Evolutionary conservation across 2,329 filamentous ascomycete species (phyloP), one percentile per base, ranked within the genome.

Genomic region (Botrytis aclada): DNA sequence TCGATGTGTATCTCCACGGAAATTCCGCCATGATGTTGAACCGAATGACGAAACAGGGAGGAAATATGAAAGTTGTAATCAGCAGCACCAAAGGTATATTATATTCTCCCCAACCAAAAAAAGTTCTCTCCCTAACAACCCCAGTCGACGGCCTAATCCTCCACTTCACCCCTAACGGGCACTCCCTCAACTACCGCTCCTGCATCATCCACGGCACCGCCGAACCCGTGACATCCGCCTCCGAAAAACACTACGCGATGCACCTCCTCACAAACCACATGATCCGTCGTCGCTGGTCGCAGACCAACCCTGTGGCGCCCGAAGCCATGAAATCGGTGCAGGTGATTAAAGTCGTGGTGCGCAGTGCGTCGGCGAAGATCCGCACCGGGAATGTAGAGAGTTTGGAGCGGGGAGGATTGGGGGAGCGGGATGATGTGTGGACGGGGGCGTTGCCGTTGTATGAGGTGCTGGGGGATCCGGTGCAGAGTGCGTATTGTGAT

Each of bases 161-260:
- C 45, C 87, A 91, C 32, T 86, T 95, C 22, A 93, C 93, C 1
- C 91, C 93, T n/a, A 91, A 92, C 84, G 88, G 87, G 73, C 92
- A 95, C 84, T 93, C 88, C 83, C 94, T 93, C 84, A 95, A 96
- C 84, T 97, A 95, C 84, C 92, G 93, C 75, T 70, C 65, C 10
- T 92, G 92, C 29, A 84, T 93, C 10, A 85, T 95, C 25, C 93
- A 95, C 79, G 93, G 93, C 1, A 87, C 90, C 80, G 93, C 90
- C 0, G 84, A 82, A 22, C 81, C 90, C 4, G 91, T 96, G 10
- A 87, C 88, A 4, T 88, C 90, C 73, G 56, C 69, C n/a, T 37
- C 47, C 9, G 51, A 56, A 32, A 56, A 56, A 56, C n/a, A 8
- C n/a, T 56, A 56, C 51, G 51, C 51, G 14, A 56, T 56, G 51